A percentile compares a stretch with the other conserved stretches of the same genome.
These are phyloP conservation scores for Nasturtium officinale DNA, from an alignment of 345 rosid genomes.

Conservation along the genomic window DNA sequence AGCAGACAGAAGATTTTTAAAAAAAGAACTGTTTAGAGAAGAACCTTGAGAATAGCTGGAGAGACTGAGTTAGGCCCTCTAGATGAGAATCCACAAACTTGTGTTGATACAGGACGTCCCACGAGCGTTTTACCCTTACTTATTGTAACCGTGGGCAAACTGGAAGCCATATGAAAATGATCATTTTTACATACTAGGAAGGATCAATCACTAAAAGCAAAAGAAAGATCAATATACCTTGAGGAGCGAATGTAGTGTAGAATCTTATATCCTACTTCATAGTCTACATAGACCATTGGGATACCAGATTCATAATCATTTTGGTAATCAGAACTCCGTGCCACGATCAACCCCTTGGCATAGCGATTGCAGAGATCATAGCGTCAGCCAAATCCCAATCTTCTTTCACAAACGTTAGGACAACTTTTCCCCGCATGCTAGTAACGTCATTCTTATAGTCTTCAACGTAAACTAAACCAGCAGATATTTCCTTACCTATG, in stretches of 20 bases:
- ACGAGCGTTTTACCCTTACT: neutral
- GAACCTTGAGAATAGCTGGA: conserved; percentile 40
- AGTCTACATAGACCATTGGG: neutral
- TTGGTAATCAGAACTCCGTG: conserved; percentile 5
- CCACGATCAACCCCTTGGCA: neutral
- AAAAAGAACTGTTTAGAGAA: neutral
- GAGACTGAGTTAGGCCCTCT: conserved; percentile 26
- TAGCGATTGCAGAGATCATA: neutral
- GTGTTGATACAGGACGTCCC: conserved; percentile 23
- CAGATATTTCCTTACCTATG: neutral
- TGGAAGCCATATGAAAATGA: conserved; percentile 2
- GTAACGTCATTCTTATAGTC: neutral
- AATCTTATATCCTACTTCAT: conserved; percentile 29
- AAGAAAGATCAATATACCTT: conserved; percentile 1
- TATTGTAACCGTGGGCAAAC: conserved; percentile 19
- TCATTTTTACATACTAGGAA: conserved; percentile 4
- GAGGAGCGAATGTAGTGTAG: conserved; percentile 27
- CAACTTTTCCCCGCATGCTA: neutral
- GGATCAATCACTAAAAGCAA: neutral
- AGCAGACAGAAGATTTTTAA: neutral
- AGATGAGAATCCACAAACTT: conserved; percentile 25
- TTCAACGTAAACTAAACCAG: conserved; percentile 14
- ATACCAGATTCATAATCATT: rapidly evolving
- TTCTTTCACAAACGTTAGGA: conserved; percentile 12
- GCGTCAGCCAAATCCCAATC: neutral